phyloP scores from a whole-genome alignment of 2,329 filamentous ascomycete genomes.

The Xylariaceae sp. region DNA sequence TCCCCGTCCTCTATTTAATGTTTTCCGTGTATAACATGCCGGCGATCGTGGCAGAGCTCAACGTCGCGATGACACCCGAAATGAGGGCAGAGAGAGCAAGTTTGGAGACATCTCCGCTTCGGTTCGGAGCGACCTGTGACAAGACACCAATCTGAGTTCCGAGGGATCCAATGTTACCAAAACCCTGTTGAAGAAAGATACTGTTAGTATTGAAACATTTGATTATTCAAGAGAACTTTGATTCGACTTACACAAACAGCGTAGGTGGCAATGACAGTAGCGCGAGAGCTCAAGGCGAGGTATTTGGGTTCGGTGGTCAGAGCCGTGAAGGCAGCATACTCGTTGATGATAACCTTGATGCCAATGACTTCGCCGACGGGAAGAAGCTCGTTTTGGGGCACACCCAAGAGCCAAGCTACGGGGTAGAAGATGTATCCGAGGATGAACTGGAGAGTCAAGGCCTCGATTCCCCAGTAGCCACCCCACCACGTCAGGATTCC shows the following conservation, averaged over 20 bases:
- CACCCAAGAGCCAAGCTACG: constrained; percentile 67
- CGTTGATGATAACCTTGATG: constrained; percentile 81
- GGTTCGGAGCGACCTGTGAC: constrained; percentile 70
- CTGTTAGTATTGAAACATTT: constrained; percentile 12
- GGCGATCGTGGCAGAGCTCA: constrained; percentile 74
- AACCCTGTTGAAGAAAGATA: constrained; percentile 44
- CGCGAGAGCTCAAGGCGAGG: constrained; percentile 60
- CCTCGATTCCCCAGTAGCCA: constrained; percentile 61
- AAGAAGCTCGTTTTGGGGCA: constrained; percentile 61
- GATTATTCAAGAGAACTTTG: not conserved
- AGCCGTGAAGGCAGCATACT: constrained; percentile 67
- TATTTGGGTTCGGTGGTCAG: constrained; percentile 53
- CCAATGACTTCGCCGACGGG: constrained; percentile 77
- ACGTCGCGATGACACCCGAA: constrained; percentile 72
- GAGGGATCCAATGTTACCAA: constrained; percentile 82
- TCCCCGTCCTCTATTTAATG: not conserved
- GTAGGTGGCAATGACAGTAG: constrained; percentile 79
- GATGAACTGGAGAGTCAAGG: constrained; percentile 66
- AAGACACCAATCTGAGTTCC: constrained; percentile 89
- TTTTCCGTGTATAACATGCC: constrained; percentile 55
- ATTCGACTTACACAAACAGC: constrained; percentile 59
- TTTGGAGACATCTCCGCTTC: constrained; percentile 69
- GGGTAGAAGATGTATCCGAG: constrained; percentile 70
- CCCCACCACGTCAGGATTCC: constrained; percentile 72
- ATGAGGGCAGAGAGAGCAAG: constrained; percentile 74